Evolutionary conservation across 1,284 basidiomycete species (phyloP), one percentile per base, ranked within the genome.

Genomic region (Apiotrichum gamsii): DNA sequence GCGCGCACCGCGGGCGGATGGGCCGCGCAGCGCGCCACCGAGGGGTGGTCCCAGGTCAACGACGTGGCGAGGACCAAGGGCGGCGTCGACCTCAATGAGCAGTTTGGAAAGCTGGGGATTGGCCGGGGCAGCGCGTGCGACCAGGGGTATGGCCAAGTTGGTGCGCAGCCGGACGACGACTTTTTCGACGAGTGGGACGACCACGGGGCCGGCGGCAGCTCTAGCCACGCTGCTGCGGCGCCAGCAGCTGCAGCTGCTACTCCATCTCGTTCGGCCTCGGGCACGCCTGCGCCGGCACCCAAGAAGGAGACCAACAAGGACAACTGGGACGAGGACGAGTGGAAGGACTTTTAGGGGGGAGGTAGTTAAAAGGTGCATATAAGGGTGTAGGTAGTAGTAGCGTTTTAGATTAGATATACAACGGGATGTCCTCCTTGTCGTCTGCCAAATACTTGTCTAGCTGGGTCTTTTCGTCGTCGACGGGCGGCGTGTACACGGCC

Each of bases 81-180:
- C 0, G 72, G 70, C 6, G 55, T 72, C 13, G 72, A 74, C 43
- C 49, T 74, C 25, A 67, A 70, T 45, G 68, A 68, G 38, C 62
- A 69, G 43, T 49, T 74, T 18, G 64, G 63, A 9, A 64, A 62
- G 33, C 51, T 74, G 15, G 65, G 66, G 9, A 15, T 70, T 19
- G 56, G 53, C 1, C 47, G 43, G 14, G 43, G 50, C 19, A 29
- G 35, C 23, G 45, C 45, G 16, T 37, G 34, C 32, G 40, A 45
- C 36, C 46, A 45, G 43, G 48, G 58, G 19, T 37, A 50, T 36
- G 31, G 49, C 41, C 11, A 52, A 47, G 33, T 41, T 40, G 34
- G 39, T 44, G 39, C 41, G 49, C 34, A 39, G 35, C 41, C 30
- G n/a, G 57, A 59, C 19, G 64, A 68, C 35, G 65, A 64, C 43